Percentiles rank a stretch among this genome's conserved stretches.
phyloP scores from a whole-genome alignment of 2,329 filamentous ascomycete genomes.

The Ceratocystis cubensis region DNA sequence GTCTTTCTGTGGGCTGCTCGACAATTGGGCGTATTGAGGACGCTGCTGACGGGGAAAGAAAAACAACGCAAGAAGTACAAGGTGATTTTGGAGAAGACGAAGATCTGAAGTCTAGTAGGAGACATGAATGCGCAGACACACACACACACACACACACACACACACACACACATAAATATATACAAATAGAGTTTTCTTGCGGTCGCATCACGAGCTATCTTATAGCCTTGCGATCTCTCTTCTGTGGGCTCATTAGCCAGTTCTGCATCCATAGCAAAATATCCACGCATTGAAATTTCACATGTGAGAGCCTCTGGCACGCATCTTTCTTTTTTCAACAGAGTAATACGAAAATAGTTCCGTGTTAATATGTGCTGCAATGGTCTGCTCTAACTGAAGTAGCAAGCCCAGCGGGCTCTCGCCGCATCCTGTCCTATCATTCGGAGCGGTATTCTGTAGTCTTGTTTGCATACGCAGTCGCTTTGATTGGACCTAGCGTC shows the following conservation, averaged over 20 bases:
- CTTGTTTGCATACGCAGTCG: background rate
- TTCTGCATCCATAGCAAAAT: background rate
- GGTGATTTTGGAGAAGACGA: conserved; percentile 50
- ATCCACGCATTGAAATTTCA: background rate
- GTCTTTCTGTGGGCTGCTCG: conserved; percentile 51
- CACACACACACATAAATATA: too few species aligned
- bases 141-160: too few species aligned
- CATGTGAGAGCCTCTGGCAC: background rate
- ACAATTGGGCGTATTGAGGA: background rate
- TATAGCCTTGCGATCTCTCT: too few species aligned
- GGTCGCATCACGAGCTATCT: too few species aligned
- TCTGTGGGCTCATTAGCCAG: too few species aligned
- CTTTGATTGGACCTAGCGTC: background rate
- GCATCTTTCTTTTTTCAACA: background rate
- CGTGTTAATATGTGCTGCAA: background rate
- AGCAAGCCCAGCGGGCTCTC: background rate
- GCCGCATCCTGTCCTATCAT: background rate
- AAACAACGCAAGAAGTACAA: conserved; percentile 89
- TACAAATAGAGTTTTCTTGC: too few species aligned
- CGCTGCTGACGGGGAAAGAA: conserved; percentile 39
- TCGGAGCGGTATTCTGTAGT: background rate
- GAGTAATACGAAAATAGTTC: background rate
- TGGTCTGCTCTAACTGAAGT: conserved; percentile 8
- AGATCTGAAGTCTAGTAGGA: background rate
- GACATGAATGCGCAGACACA: too few species aligned